Base-by-base conservation (phyloP, 495 filamentous ascomycete genomes). In the Viridothelium virens region DNA sequence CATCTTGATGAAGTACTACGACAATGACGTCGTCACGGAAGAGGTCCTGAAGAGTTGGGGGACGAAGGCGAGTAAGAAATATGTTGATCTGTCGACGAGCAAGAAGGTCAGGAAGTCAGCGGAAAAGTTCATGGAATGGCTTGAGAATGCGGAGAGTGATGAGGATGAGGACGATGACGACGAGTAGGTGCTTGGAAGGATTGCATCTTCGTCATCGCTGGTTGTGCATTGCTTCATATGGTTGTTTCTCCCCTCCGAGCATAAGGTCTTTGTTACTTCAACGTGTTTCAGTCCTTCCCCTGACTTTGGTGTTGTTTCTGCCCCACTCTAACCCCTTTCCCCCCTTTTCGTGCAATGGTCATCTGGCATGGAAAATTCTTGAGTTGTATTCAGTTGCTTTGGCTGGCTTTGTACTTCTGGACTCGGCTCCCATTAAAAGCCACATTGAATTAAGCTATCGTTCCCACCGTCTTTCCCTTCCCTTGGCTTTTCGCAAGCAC, bases 71-170 rank as follows among this genome's bases (percentile, higher is more conserved):
- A 96, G 91, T 85, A 96, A 95, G 86, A 96, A 96, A 77, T 97
- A 96, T 74, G 91, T 96, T 74, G 94, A 97, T 71, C 74, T 93
- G 44, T 69, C 85, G 53, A 93, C 86, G 66, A 96, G 91, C 80
- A 93, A 91, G 83, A 96, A 96, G 83, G 90, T 97, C 71, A 90
- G 91, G 82, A 94, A 96, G 83, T 86, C 90, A 67, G 92, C 94
- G 39, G 89, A 93, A 82, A 86, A 89, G 61, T 97, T 98, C 85
- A 82, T 97, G 69, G 87, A 85, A 69, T 97, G 94, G 94, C 90
- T 98, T 44, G 84, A 91, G 72, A 91, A 85, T 72, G 95, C 94
- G 62, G 91, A 94, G 76, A 89, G 88, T 74, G 92, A 95, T 67
- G 91, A 92, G 16, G 83, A 84, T 33, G 84, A 85, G 18, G 86